A percentile compares a stretch with the other conserved stretches of the same genome.
Conservation (phyloP, 805 yeast genomes). For the Blastobotrys americana region DNA sequence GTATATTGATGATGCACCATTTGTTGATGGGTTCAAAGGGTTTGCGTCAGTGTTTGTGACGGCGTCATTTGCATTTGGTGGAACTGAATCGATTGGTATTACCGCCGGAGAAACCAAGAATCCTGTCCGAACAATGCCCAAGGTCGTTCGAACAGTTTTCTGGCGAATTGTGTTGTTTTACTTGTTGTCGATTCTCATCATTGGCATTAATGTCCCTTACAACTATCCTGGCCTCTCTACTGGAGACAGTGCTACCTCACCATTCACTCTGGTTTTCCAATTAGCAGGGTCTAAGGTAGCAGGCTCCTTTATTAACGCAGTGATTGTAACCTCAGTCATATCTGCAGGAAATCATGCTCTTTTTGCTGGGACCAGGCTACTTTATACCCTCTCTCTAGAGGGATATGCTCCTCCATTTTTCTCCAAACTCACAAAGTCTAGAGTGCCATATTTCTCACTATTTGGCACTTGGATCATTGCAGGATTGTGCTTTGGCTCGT, state of each 20-base stretch:
- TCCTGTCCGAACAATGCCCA: slow-evolving; percentile 51
- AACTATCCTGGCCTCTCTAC: slow-evolving; percentile 39
- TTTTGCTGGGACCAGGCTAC: slow-evolving; percentile 56
- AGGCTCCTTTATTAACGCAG: slow-evolving; percentile 49
- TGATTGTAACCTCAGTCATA: slow-evolving; percentile 53
- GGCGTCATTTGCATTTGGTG: slow-evolving; percentile 52
- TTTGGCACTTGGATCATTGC: slow-evolving; percentile 46
- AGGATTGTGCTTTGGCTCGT: slow-evolving; percentile 54
- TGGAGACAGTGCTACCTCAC: slow-evolving; percentile 39
- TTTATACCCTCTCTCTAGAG: slow-evolving; percentile 52
- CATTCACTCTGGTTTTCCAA: slow-evolving; percentile 39
- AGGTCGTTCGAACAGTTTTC: slow-evolving; percentile 49
- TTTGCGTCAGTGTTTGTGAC: slow-evolving; percentile 50
- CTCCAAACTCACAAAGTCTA: slow-evolving; percentile 40
- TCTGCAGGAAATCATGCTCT: slow-evolving; percentile 62
- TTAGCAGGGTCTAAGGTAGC: slow-evolving; percentile 40
- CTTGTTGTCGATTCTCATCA: slow-evolving; percentile 46
- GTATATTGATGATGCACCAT: slow-evolving; percentile 43
- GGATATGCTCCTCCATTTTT: slow-evolving; percentile 53
- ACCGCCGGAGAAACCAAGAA: slow-evolving; percentile 57
- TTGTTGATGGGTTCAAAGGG: slow-evolving; percentile 31
- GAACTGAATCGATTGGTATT: slow-evolving; percentile 51
- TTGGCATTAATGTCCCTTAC: slow-evolving; percentile 55
- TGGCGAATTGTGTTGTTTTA: slow-evolving; percentile 48
- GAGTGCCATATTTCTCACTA: slow-evolving; percentile 45